Conservation (phyloP, 2,329 filamentous ascomycete genomes). For the Fusarium brachygibbosum region DNA sequence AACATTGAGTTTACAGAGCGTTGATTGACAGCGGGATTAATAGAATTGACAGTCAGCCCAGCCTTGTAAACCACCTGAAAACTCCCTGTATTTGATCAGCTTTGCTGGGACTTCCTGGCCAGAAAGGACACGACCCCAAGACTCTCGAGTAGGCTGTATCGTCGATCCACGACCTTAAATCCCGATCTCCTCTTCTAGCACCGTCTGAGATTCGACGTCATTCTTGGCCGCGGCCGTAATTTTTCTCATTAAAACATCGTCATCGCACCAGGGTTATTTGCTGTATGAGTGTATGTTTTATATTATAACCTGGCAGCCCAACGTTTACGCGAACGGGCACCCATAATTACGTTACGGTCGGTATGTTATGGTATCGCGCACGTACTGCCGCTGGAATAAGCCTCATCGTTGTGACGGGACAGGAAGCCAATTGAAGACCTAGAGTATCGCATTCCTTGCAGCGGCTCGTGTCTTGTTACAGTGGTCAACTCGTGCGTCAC, state of each 20-base stretch:
- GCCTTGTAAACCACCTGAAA: background rate
- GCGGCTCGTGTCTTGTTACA: background rate
- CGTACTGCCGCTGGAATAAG: slow-evolving; percentile 36
- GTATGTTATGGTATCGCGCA: background rate
- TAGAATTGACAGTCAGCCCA: background rate
- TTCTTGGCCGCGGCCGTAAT: slow-evolving; percentile 33
- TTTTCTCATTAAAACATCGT: slow-evolving; percentile 40
- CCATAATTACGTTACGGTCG: background rate
- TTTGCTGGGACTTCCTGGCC: slow-evolving; percentile 18
- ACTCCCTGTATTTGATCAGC: slow-evolving; percentile 13
- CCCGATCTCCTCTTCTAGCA: slow-evolving; percentile 43
- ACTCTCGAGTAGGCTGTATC: slow-evolving; percentile 25
- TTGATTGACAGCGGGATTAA: slow-evolving; percentile 13
- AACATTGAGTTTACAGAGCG: slow-evolving; percentile 9
- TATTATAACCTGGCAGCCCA: slow-evolving; percentile 27
- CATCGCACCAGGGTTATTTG: slow-evolving; percentile 28
- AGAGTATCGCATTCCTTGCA: background rate
- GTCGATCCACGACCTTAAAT: slow-evolving; percentile 48
- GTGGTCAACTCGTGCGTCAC: slow-evolving; percentile 6
- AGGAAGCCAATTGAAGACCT: background rate
- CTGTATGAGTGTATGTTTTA: slow-evolving; percentile 2
- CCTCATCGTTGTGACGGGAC: slow-evolving; percentile 29
- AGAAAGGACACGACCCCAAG: slow-evolving; percentile 19
- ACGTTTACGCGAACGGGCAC: slow-evolving; percentile 18
- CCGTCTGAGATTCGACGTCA: slow-evolving; percentile 46